Base-by-base conservation (phyloP, 2,329 filamentous ascomycete species). In the Fusarium equiseti region DNA sequence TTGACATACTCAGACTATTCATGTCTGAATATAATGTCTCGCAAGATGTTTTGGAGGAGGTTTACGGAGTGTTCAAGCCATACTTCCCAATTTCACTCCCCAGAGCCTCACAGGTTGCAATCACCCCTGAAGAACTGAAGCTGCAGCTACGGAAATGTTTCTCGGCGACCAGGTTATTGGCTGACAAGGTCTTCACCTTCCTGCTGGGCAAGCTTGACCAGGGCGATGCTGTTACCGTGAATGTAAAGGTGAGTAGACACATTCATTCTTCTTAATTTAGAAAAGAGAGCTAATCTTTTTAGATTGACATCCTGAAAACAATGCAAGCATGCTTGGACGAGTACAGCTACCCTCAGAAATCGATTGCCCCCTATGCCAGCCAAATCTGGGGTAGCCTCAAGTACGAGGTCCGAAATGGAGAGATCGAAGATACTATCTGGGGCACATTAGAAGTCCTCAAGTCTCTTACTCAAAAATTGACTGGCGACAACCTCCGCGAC, bases 401-500 rank as follows among this genome's bases (percentile, higher is more conserved):
- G 74, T 89, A 88, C 65, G 88, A 90, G 68, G 88, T 89, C 15
- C 85, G 88, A 35, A 89, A 89, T 57, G 88, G 88, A 15, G 88
- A 90, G 63, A 82, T 87, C 11, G 83, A 86, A 63, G 88, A 89
- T 66, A 84, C 84, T 1, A 86, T 89, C 16, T 85, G 87, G 74
- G 84, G 84, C 5, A 89, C 87, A 1, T 78, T 89, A 18, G 84
- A 85, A 48, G 85, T 87, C 6, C 82, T 90, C 55, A 83, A 84
- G 35, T 81, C 85, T 12, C 80, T 89, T 5, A 81, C 86, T 0
- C 80, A 77, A 11, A 80, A 81, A 49, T 79, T 89, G 5, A 80
- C 82, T 12, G 83, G 79, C 6, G 80, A 82, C 5, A 77, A 82
- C 52, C 79, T 87, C 10, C 78, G 80, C 35, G 79, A 81, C 22